Evolutionary conservation across 2,329 filamentous ascomycete genomes (phyloP).

Genomic region (Colletotrichum nymphaeae): DNA sequence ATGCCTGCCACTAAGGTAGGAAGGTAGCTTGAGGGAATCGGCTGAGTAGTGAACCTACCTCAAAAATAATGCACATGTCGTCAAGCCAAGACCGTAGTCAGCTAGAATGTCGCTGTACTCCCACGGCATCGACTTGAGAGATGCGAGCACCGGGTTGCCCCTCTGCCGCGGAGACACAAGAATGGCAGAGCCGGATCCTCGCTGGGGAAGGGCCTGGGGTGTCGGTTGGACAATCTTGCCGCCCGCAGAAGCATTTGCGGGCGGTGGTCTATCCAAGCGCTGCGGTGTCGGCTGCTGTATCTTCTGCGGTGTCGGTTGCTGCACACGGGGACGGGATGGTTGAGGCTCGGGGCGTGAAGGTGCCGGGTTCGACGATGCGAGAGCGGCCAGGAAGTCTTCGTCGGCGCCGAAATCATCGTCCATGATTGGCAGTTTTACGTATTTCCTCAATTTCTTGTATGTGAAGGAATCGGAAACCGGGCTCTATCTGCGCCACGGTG

Average conservation of each 20-base stretch:
- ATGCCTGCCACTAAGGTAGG: neutral
- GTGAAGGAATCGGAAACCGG: neutral
- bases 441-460: neutral
- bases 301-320: slow-evolving; percentile 50
- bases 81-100: slow-evolving; percentile 88
- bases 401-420: slow-evolving; percentile 70
- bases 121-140: slow-evolving; percentile 87
- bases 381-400: slow-evolving; percentile 65
- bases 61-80: slow-evolving; percentile 91
- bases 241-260: slow-evolving; percentile 48
- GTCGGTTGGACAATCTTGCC: slow-evolving; percentile 84
- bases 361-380: slow-evolving; percentile 60
- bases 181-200: slow-evolving; percentile 77
- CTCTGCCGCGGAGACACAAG: slow-evolving; percentile 93
- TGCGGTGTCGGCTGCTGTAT: slow-evolving; percentile 64
- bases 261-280: slow-evolving; percentile 63
- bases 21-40: too few relatives aligned
- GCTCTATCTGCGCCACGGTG: neutral
- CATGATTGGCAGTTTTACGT: slow-evolving; percentile 42
- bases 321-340: slow-evolving; percentile 43
- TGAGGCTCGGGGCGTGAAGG: slow-evolving; percentile 38
- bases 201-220: slow-evolving; percentile 82
- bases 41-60: slow-evolving; percentile 53
- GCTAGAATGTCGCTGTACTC: slow-evolving; percentile 97
- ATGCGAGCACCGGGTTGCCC: slow-evolving; percentile 90